phyloP scores from a whole-genome alignment of 305 asterid genomes.

The Rubia balearica region DNA sequence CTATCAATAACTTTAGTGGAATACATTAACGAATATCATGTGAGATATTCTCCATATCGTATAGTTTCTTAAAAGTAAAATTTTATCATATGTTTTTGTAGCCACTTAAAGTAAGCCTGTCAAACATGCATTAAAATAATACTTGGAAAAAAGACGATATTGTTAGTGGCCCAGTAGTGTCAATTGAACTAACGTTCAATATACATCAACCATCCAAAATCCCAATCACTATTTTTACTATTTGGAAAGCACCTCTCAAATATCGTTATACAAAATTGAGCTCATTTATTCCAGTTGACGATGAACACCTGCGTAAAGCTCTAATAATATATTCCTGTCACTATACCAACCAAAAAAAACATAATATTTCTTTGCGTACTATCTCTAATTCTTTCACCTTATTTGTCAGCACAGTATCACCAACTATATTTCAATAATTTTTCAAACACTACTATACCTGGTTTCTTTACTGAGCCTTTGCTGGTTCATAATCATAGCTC shows the following conservation, averaged over 20 bases:
- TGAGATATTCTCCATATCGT: too few species aligned
- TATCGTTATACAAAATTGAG: not conserved
- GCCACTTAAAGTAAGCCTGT: too few species aligned
- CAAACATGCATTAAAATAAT: too few species aligned
- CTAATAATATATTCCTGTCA: slow-evolving; percentile 5
- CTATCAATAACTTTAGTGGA: too few species aligned
- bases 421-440: not conserved
- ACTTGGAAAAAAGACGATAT: too few species aligned
- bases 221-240: not conserved
- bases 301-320: slow-evolving; percentile 1
- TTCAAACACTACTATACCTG: slow-evolving; percentile 10
- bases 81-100: too few species aligned
- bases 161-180: too few species aligned
- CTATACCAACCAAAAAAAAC: not conserved
- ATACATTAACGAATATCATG: too few species aligned
- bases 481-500: slow-evolving; percentile 42
- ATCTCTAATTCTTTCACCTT: slow-evolving; percentile 4
- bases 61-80: too few species aligned
- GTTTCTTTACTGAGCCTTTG: slow-evolving; percentile 25
- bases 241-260: not conserved
- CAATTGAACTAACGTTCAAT: too few species aligned
- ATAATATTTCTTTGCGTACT: not conserved
- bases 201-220: not conserved
- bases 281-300: slow-evolving; percentile 14
- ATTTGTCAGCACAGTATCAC: not conserved